phyloP scores from a whole-genome alignment of 2,329 filamentous ascomycete genomes.

The Penicillium sp. region DNA sequence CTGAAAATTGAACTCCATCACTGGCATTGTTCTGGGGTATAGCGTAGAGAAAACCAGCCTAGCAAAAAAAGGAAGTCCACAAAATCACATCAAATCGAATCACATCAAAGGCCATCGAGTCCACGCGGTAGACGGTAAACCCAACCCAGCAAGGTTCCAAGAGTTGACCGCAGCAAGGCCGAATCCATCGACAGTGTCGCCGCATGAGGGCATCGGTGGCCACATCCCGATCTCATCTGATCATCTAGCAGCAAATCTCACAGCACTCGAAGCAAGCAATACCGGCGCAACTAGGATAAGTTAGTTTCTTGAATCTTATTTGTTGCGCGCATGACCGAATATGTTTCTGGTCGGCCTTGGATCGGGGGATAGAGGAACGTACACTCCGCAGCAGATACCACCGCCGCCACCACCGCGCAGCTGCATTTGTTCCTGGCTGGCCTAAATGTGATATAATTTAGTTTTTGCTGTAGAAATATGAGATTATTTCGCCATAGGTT shows the following conservation, averaged over 20 bases:
- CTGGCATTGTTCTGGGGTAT: conserved; percentile 20
- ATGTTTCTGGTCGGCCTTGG: background rate
- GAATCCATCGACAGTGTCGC: background rate
- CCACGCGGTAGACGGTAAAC: background rate
- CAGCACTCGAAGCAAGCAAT: conserved; percentile 35
- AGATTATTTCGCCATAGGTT: background rate
- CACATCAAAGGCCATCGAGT: background rate
- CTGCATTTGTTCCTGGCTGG: conserved; percentile 30
- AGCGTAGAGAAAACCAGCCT: conserved; percentile 12
- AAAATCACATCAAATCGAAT: background rate
- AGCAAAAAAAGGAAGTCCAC: background rate
- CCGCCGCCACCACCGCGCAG: conserved; percentile 34
- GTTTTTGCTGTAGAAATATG: background rate
- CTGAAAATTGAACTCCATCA: conserved; percentile 9
- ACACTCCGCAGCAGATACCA: conserved; percentile 38
- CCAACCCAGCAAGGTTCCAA: background rate
- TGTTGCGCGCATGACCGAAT: background rate
- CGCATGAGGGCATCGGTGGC: background rate
- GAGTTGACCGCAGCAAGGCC: background rate
- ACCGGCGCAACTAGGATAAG: conserved; percentile 30
- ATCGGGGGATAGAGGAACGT: conserved; percentile 8
- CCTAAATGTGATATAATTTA: conserved; percentile 11
- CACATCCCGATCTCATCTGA: background rate
- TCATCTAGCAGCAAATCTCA: conserved; percentile 34
- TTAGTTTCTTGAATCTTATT: conserved; percentile 1